These are phyloP conservation scores for Adansonia madagascariensis DNA, from an alignment of 441 rosid species.

Conservation along the genomic window DNA sequence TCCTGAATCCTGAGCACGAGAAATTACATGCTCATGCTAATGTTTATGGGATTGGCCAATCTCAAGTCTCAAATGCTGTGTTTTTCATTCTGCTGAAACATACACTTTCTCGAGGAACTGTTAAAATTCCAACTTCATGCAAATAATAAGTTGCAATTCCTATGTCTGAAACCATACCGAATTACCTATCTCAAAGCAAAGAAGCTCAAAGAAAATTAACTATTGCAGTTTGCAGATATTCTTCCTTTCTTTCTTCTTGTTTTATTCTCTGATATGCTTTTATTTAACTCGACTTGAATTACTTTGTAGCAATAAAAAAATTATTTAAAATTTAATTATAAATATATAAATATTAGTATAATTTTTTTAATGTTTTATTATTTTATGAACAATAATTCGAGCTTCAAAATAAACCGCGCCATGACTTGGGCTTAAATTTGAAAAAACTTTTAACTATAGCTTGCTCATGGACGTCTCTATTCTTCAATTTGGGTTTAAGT, in stretches of 20 bases:
- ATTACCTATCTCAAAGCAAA: background rate
- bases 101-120: background rate
- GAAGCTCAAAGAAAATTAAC: background rate
- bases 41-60: background rate
- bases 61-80: background rate
- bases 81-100: background rate
- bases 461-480: too few relatives aligned
- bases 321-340: too few relatives aligned
- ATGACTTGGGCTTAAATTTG: too few relatives aligned
- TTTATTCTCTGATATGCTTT: background rate
- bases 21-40: background rate
- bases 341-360: background rate
- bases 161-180: background rate
- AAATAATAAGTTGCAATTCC: background rate
- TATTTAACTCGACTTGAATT: background rate
- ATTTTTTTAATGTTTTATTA: too few relatives aligned
- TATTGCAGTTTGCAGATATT: too few relatives aligned
- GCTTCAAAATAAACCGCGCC: too few relatives aligned
- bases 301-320: too few relatives aligned
- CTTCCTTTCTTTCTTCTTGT: background rate
- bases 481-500: too few relatives aligned
- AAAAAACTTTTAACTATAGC: too few relatives aligned
- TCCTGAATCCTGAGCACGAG: background rate
- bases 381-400: too few relatives aligned
- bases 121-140: background rate